Evolutionary conservation across 371 early-diverging fungal genomes (phyloP).

Genomic region (Rhizoclosmatium hyalinum): DNA sequence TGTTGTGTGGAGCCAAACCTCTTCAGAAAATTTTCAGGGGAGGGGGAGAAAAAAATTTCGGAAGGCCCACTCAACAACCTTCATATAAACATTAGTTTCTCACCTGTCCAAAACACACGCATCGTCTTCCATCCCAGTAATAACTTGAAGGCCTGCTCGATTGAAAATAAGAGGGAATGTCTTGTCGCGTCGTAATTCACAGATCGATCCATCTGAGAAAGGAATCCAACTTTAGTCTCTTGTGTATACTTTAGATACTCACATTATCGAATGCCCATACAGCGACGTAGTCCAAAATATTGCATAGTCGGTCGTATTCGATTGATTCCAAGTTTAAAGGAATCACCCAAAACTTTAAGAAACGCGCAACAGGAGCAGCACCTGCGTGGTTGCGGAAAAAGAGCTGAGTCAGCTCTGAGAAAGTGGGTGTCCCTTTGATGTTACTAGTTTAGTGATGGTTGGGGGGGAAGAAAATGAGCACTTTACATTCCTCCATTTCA

Average conservation of each 20-base stretch:
- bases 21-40: background rate
- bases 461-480: no score
- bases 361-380: background rate
- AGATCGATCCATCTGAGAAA: background rate
- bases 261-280: slow-evolving; percentile 7
- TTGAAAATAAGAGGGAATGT: background rate
- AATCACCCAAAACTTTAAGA: slow-evolving; percentile 7
- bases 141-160: slow-evolving; percentile 1
- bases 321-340: background rate
- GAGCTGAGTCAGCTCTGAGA: background rate
- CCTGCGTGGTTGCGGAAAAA: slow-evolving; percentile 7
- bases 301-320: background rate
- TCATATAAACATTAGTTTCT: background rate
- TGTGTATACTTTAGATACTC: background rate
- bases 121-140: background rate
- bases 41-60: no score
- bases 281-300: slow-evolving; percentile 13
- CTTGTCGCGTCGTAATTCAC: background rate
- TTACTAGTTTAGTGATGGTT: no score
- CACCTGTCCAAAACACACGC: slow-evolving; percentile 14
- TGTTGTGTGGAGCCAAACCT: background rate
- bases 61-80: no score
- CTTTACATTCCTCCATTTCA: no score
- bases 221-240: background rate
- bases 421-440: background rate